phyloP scores from a whole-genome alignment of 2,329 filamentous ascomycete species.

The Mycosphaerella arachidis region DNA sequence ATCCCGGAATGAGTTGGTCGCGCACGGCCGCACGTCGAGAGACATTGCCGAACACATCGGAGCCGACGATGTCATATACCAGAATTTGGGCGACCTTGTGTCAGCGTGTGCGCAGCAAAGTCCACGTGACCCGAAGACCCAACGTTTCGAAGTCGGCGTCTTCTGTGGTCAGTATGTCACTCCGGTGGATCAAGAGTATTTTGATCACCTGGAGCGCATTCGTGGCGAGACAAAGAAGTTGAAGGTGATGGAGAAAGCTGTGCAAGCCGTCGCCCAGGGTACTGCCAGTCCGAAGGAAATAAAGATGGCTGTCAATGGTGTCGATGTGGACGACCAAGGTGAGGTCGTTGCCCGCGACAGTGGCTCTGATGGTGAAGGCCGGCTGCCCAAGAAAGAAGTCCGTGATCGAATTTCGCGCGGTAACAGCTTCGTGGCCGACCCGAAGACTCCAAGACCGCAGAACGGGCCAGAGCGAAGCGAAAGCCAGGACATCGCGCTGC shows the following conservation, averaged over 20 bases:
- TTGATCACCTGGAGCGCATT: constrained; percentile 69
- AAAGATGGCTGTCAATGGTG: constrained; percentile 59
- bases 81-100: constrained; percentile 73
- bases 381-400: constrained; percentile 19
- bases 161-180: constrained; percentile 88
- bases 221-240: constrained; percentile 66
- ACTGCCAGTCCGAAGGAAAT: constrained; percentile 58
- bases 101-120: constrained; percentile 70
- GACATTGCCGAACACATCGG: constrained; percentile 65
- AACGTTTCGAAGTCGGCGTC: constrained; percentile 82
- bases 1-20: constrained; percentile 65
- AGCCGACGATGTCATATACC: constrained; percentile 72
- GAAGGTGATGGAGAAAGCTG: constrained; percentile 61
- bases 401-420: constrained; percentile 43
- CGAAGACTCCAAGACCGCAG: constrained; percentile 10
- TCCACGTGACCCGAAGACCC: constrained; percentile 51
- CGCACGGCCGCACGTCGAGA: constrained; percentile 59
- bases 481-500: constrained; percentile 57
- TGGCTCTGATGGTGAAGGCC: constrained; percentile 26
- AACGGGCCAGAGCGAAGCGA: constrained; percentile 14
- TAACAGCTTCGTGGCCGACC: constrained; percentile 25
- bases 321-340: constrained; percentile 52
- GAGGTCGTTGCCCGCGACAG: constrained; percentile 51
- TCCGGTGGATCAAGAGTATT: constrained; percentile 72
- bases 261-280: constrained; percentile 61